Evolutionary conservation across 1,139 yeast species (phyloP).

Genomic region (Torulaspora pretoriensis): DNA sequence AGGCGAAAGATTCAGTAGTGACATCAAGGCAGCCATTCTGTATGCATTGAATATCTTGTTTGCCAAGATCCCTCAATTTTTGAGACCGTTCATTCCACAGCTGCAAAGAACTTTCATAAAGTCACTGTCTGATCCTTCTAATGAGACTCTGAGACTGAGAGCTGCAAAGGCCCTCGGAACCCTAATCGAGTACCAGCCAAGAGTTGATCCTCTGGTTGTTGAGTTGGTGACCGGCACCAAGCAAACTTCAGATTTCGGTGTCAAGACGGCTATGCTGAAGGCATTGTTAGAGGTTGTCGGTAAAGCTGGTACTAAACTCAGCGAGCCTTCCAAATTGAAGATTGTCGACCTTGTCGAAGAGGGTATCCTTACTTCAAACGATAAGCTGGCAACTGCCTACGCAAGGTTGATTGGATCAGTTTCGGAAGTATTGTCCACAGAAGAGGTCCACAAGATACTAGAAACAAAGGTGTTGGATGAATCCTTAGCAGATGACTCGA

Average conservation of each 20-base stretch:
- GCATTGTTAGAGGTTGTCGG: constrained; percentile 81
- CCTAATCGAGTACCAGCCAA: constrained; percentile 81
- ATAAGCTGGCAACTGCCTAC: constrained; percentile 63
- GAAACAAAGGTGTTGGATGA: constrained; percentile 53
- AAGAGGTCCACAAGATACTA: constrained; percentile 62
- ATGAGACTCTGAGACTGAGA: constrained; percentile 68
- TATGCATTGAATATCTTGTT: constrained; percentile 76
- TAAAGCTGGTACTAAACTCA: constrained; percentile 74
- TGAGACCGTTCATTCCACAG: constrained; percentile 96
- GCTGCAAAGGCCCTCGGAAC: constrained; percentile 93
- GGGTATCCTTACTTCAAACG: constrained; percentile 54
- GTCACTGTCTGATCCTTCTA: constrained; percentile 72
- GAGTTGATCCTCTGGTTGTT: constrained; percentile 87
- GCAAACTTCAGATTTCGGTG: constrained; percentile 56
- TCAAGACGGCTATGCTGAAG: constrained; percentile 77
- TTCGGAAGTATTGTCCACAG: constrained; percentile 59
- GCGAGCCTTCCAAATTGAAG: constrained; percentile 64
- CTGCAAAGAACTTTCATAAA: constrained; percentile 95
- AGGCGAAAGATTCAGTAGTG: constrained; percentile 90
- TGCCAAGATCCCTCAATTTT: constrained; percentile 79
- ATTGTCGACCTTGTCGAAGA: constrained; percentile 75
- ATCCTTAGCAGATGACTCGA: constrained; percentile 39
- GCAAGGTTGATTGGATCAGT: constrained; percentile 78
- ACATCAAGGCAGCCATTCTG: constrained; percentile 87
- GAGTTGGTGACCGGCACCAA: constrained; percentile 78